These are phyloP conservation scores for Tephrocybe sp. DNA, from an alignment of 768 basidiomycete species.

Conservation along the genomic window DNA sequence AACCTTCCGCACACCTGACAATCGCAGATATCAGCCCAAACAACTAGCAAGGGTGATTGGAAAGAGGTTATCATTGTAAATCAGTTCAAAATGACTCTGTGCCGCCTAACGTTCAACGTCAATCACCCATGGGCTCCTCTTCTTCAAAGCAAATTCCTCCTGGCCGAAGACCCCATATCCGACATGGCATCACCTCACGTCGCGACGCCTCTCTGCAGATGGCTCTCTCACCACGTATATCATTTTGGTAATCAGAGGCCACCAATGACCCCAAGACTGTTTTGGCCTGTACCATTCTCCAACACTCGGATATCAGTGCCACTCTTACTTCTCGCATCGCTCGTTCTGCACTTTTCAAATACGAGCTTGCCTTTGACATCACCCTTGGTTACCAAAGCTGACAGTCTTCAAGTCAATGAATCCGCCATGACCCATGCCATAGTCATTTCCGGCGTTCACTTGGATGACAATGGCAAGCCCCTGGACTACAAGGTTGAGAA, in stretches of 20 bases:
- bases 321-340: constrained; percentile 67
- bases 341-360: constrained; percentile 68
- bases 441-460: constrained; percentile 92
- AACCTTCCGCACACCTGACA: too few species aligned
- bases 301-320: constrained; percentile 64
- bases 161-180: constrained; percentile 20
- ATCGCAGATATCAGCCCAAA: too few species aligned
- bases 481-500: constrained; percentile 97
- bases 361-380: constrained; percentile 88
- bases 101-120: neutral
- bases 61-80: too few species aligned
- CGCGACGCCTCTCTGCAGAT: constrained; percentile 44
- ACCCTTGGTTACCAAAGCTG: constrained; percentile 81
- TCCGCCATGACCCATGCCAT: constrained; percentile 94
- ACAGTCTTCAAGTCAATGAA: constrained; percentile 80
- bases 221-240: constrained; percentile 62
- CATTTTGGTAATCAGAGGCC: constrained; percentile 68
- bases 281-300: constrained; percentile 76
- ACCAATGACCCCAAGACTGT: constrained; percentile 57
- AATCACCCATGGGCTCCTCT: constrained; percentile 26
- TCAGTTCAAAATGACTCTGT: too few species aligned
- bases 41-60: too few species aligned
- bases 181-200: constrained; percentile 33
- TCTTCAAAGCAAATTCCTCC: constrained; percentile 22
- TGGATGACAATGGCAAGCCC: constrained; percentile 72